Evolutionary conservation across 2,329 filamentous ascomycete genomes (phyloP).

Genomic region (Fusarium clavum): DNA sequence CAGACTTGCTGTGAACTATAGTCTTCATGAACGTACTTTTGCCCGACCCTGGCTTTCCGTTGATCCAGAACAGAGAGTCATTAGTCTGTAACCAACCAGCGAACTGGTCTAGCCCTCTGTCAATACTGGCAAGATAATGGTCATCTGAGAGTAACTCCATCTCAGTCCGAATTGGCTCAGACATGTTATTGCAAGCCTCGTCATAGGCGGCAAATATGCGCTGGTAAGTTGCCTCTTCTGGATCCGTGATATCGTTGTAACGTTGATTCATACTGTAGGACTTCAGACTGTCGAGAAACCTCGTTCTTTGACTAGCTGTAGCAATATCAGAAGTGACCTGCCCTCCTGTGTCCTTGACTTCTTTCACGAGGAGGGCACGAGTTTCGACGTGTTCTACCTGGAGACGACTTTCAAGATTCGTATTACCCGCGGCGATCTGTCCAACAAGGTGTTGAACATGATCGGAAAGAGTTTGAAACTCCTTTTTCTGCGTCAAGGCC

Average conservation of each 20-base stretch:
- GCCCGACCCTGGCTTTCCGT: neutral
- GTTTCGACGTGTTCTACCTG: neutral
- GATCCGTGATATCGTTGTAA: fast-evolving
- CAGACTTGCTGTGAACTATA: fast-evolving
- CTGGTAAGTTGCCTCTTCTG: neutral
- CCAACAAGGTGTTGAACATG: neutral
- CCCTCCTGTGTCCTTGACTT: fast-evolving
- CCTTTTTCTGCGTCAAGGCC: no score
- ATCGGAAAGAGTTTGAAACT: neutral
- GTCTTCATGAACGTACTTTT: conserved; percentile 6
- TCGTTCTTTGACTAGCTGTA: neutral
- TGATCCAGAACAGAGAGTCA: neutral
- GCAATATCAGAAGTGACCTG: no score
- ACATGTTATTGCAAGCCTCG: fast-evolving
- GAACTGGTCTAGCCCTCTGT: no score
- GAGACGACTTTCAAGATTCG: neutral
- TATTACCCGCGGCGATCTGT: fast-evolving
- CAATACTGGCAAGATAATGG: fast-evolving
- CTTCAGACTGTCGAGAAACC: neutral
- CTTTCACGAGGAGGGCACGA: neutral
- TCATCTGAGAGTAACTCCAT: fast-evolving
- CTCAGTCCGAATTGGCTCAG: no score
- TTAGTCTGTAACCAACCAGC: neutral
- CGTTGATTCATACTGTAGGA: neutral
- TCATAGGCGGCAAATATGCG: conserved; percentile 2